phyloP scores from a whole-genome alignment of 1,284 basidiomycete species.

The Caloboletus firmus region DNA sequence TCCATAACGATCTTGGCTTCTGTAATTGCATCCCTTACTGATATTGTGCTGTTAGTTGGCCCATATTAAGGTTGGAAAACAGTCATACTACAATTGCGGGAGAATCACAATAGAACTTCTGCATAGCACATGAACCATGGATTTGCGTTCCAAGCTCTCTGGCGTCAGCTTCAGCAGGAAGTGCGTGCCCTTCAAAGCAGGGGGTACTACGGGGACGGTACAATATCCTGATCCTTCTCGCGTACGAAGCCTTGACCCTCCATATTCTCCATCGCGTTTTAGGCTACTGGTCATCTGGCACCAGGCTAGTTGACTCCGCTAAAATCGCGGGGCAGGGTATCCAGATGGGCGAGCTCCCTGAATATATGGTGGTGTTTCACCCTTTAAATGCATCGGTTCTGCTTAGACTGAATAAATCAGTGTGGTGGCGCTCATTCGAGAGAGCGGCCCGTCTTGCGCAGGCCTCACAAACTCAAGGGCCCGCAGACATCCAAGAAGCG shows the following conservation, averaged over 20 bases:
- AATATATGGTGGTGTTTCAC: slow-evolving; percentile 58
- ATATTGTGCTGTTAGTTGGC: slow-evolving; percentile 51
- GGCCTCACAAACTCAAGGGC: slow-evolving; percentile 52
- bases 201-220: slow-evolving; percentile 81
- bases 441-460: slow-evolving; percentile 48
- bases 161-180: slow-evolving; percentile 62
- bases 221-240: slow-evolving; percentile 8
- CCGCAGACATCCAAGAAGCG: slow-evolving; percentile 62
- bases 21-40: background rate
- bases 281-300: slow-evolving; percentile 82
- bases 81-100: background rate
- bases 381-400: background rate
- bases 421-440: slow-evolving; percentile 78
- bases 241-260: slow-evolving; percentile 7
- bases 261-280: slow-evolving; percentile 2
- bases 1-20: slow-evolving; percentile 1
- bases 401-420: slow-evolving; percentile 37
- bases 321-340: slow-evolving; percentile 51
- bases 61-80: slow-evolving; percentile 63
- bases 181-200: slow-evolving; percentile 64
- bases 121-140: slow-evolving; percentile 77
- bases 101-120: slow-evolving; percentile 2
- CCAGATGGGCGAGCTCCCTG: slow-evolving; percentile 60
- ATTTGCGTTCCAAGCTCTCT: slow-evolving; percentile 68
- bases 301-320: slow-evolving; percentile 62